Evolutionary conservation across 208 protist genomes (phyloP).

Genomic region (Acanthamoeba triangularis): DNA sequence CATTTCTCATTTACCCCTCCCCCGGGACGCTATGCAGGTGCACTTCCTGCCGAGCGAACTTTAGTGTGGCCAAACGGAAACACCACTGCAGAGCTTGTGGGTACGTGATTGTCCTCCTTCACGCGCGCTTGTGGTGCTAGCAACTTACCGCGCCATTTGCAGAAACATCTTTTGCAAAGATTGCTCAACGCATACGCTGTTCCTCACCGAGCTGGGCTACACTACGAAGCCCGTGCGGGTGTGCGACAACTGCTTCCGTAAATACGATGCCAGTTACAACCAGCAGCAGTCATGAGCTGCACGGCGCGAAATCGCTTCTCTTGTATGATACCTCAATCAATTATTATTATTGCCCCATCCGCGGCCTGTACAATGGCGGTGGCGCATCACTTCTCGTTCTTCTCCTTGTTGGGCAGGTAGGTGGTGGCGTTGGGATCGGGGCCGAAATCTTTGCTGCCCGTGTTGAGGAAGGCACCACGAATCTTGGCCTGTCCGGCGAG

Average conservation of each 20-base stretch:
- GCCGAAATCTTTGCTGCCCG: conserved; percentile 23
- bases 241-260: conserved; percentile 46
- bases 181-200: conserved; percentile 38
- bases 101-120: neutral
- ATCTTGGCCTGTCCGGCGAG: conserved; percentile 39
- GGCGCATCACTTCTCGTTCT: neutral
- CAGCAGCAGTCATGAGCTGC: conserved; percentile 29
- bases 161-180: conserved; percentile 68
- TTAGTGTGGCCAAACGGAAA: neutral
- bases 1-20: neutral
- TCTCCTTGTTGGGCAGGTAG: neutral
- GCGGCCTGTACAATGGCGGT: neutral
- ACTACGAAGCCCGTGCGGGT: conserved; percentile 25
- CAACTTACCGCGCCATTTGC: neutral
- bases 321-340: no score
- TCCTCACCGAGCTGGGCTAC: conserved; percentile 54
- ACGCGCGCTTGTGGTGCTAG: neutral
- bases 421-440: neutral
- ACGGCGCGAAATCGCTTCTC: no score
- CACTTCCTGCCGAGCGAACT: conserved; percentile 33
- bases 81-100: conserved; percentile 59
- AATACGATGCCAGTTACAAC: conserved; percentile 32
- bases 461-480: conserved; percentile 36
- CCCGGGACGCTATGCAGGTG: neutral
- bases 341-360: no score